phyloP scores from a whole-genome alignment of 2,329 filamentous ascomycete genomes.

The Trichoderma sp. region DNA sequence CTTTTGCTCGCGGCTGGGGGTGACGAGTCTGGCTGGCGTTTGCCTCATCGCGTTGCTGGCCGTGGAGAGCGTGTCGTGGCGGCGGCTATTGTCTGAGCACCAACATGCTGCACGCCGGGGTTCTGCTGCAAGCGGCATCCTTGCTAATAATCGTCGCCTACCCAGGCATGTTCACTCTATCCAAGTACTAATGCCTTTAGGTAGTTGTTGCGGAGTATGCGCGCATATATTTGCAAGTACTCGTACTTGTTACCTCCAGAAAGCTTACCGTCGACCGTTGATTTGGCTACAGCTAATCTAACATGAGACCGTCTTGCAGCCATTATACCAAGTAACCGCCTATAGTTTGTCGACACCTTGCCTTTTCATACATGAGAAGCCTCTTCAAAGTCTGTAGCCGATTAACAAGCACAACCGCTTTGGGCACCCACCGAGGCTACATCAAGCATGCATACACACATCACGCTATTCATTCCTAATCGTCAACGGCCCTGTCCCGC shows the following conservation, averaged over 20 bases:
- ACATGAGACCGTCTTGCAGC: not conserved
- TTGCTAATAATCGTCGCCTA: constrained; percentile 6
- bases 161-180: not conserved
- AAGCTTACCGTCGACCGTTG: not conserved
- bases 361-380: not conserved
- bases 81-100: not conserved
- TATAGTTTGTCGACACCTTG: not conserved
- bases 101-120: not conserved
- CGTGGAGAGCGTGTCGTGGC: constrained; percentile 8
- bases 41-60: constrained; percentile 5
- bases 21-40: not conserved
- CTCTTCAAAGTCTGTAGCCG: not conserved
- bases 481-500: not conserved
- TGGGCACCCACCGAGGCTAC: constrained; percentile 7
- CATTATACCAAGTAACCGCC: not conserved
- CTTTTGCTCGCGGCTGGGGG: not conserved
- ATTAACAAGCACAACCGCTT: not conserved
- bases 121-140: not conserved
- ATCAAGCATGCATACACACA: not conserved
- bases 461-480: not conserved
- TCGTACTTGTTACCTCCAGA: not conserved
- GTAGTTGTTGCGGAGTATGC: not conserved
- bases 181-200: not conserved
- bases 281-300: not conserved
- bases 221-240: not conserved